A percentile compares a stretch with the other conserved stretches of the same genome.
These are phyloP conservation scores for Senna tora DNA, from an alignment of 306 rosid genomes.

Conservation along the genomic window DNA sequence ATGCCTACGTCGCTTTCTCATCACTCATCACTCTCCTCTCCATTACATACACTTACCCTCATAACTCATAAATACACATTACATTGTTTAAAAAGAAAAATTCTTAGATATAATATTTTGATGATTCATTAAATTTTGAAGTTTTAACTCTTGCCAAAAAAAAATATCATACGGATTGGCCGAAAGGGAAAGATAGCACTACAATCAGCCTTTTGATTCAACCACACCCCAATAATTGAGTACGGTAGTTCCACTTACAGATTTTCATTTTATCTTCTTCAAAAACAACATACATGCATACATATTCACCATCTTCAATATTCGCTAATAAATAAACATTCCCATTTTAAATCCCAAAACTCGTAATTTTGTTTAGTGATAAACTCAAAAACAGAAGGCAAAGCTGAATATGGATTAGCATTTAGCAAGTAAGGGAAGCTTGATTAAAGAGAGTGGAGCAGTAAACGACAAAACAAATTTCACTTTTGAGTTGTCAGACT, in stretches of 20 bases:
- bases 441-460: conserved; percentile 24
- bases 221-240: conserved; percentile 30
- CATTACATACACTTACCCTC: no score
- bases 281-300: background rate
- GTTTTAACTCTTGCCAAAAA: conserved; percentile 5
- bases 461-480: conserved; percentile 48
- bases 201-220: conserved; percentile 36
- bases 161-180: conserved; percentile 12
- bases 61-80: no score
- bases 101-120: background rate
- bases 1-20: no score
- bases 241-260: conserved; percentile 21
- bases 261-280: background rate
- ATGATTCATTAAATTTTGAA: background rate
- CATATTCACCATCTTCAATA: no score
- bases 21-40: no score
- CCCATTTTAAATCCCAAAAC: background rate
- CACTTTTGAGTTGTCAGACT: conserved; percentile 65
- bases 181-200: conserved; percentile 25
- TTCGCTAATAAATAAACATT: no score
- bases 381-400: background rate
- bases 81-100: no score
- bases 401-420: background rate
- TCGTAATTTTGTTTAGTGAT: no score
- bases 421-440: background rate